phyloP scores from a whole-genome alignment of 192 early-diverging fungal genomes.

The Glomus cerebriforme region DNA sequence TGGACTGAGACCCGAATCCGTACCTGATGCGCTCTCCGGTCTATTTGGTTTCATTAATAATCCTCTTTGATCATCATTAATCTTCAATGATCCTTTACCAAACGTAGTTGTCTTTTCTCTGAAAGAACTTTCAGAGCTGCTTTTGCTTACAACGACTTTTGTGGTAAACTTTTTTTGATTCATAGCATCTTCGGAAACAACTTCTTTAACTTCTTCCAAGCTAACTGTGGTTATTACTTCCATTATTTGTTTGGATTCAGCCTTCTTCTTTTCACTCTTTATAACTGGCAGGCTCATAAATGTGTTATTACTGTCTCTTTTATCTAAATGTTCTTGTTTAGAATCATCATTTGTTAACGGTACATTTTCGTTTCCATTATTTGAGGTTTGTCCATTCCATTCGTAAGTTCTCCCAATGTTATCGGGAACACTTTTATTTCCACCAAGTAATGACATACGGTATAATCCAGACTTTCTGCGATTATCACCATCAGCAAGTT shows the following conservation, averaged over 20 bases:
- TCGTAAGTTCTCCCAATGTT: conserved; percentile 14
- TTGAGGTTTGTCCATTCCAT: not conserved
- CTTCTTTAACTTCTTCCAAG: not conserved
- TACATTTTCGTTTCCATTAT: not conserved
- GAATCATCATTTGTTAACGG: not conserved
- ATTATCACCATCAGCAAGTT: not conserved
- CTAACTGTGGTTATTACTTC: not conserved
- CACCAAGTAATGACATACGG: not conserved
- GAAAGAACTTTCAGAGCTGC: not conserved
- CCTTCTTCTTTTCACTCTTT: conserved; percentile 10
- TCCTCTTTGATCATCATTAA: not conserved
- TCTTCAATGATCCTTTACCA: conserved; percentile 1
- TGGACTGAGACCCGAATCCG: conserved; percentile 11
- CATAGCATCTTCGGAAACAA: not conserved
- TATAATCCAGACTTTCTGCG: not conserved
- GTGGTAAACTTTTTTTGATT: not conserved
- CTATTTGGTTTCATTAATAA: not conserved
- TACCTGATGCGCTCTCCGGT: conserved; percentile 13
- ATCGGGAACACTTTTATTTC: conserved; percentile 31
- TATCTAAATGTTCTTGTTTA: not conserved
- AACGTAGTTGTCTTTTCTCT: not conserved
- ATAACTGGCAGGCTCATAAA: conserved; percentile 19
- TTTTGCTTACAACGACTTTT: not conserved
- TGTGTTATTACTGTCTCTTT: not conserved
- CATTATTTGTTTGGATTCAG: not conserved